A percentile compares a stretch with the other conserved stretches of the same genome.
Evolutionary conservation across 1,139 yeast species (phyloP).

Genomic region (Hanseniaspora gamundiae): DNA sequence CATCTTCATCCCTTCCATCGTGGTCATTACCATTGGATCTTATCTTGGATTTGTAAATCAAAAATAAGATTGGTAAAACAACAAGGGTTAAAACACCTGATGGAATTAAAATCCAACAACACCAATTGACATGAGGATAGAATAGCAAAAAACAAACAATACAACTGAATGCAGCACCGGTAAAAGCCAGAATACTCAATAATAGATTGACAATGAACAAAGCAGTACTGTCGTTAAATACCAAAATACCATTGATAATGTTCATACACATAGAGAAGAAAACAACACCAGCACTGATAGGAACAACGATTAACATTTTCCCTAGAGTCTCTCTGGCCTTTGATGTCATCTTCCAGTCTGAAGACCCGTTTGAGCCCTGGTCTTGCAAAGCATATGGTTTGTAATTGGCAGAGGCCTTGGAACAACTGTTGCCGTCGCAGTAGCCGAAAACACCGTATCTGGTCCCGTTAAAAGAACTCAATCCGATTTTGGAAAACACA

Average conservation of each 20-base stretch:
- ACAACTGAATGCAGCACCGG: slow-evolving; percentile 41
- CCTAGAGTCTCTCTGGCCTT: slow-evolving; percentile 56
- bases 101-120: slow-evolving; percentile 58
- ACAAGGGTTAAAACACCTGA: slow-evolving; percentile 45
- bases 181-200: slow-evolving; percentile 33
- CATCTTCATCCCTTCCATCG: slow-evolving; percentile 21
- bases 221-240: slow-evolving; percentile 18
- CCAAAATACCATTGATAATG: slow-evolving; percentile 9
- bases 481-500: slow-evolving; percentile 36
- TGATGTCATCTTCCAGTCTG: slow-evolving; percentile 35
- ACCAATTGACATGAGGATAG: slow-evolving; percentile 54
- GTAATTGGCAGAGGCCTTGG: slow-evolving; percentile 40
- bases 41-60: slow-evolving; percentile 17
- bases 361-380: slow-evolving; percentile 14
- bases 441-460: slow-evolving; percentile 83
- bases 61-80: slow-evolving; percentile 31
- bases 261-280: slow-evolving; percentile 35
- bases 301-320: slow-evolving; percentile 63
- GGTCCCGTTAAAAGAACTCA: slow-evolving; percentile 39
- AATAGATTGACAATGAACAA: slow-evolving; percentile 23
- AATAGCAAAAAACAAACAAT: slow-evolving; percentile 44
- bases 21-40: slow-evolving; percentile 23
- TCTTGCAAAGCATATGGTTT: slow-evolving; percentile 18
- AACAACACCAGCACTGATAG: slow-evolving; percentile 66
- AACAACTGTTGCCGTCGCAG: slow-evolving; percentile 43